These are phyloP conservation scores for Sodiomyces alkalinus DNA, from an alignment of 2,329 filamentous ascomycete genomes.

Conservation along the genomic window DNA sequence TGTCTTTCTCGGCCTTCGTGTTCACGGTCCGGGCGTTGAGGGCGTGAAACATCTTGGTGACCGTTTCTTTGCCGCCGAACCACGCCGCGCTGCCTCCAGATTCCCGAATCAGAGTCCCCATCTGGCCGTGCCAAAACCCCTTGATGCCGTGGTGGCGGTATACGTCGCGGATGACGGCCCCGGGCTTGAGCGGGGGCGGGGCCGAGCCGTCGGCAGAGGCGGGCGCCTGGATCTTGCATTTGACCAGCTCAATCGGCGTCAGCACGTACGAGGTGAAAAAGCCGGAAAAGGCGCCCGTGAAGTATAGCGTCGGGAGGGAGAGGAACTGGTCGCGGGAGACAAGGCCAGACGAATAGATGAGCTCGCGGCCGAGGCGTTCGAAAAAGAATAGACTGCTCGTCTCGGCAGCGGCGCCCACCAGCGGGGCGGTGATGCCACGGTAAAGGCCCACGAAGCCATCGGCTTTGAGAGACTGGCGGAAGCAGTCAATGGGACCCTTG, in stretches of 20 bases:
- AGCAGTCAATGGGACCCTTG: conserved; percentile 80
- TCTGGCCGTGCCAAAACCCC: conserved; percentile 91
- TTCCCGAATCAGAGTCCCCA: conserved; percentile 86
- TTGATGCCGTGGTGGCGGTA: conserved; percentile 67
- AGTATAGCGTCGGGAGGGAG: conserved; percentile 58
- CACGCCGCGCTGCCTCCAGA: conserved; percentile 86
- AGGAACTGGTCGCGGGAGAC: conserved; percentile 41
- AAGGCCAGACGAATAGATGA: conserved; percentile 38
- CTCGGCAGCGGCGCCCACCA: conserved; percentile 83
- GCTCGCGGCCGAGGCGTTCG: conserved; percentile 58
- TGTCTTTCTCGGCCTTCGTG: conserved; percentile 23
- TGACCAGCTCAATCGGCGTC: conserved; percentile 91
- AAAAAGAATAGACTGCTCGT: conserved; percentile 89
- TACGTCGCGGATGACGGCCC: conserved; percentile 61
- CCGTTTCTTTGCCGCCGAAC: conserved; percentile 85
- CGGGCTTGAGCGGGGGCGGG: conserved; percentile 40
- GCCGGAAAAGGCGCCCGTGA: conserved; percentile 74
- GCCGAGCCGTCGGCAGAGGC: conserved; percentile 22
- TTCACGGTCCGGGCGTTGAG: conserved; percentile 29
- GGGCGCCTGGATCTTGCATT: conserved; percentile 93
- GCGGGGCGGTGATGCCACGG: conserved; percentile 79
- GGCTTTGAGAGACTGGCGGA: conserved; percentile 64
- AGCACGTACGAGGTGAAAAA: conserved; percentile 81
- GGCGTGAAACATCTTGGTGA: conserved; percentile 53
- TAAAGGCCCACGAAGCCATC: conserved; percentile 78